Evolutionary conservation across 352 stramenopile genomes (phyloP).

Genomic region (Pythium myriotylum): DNA sequence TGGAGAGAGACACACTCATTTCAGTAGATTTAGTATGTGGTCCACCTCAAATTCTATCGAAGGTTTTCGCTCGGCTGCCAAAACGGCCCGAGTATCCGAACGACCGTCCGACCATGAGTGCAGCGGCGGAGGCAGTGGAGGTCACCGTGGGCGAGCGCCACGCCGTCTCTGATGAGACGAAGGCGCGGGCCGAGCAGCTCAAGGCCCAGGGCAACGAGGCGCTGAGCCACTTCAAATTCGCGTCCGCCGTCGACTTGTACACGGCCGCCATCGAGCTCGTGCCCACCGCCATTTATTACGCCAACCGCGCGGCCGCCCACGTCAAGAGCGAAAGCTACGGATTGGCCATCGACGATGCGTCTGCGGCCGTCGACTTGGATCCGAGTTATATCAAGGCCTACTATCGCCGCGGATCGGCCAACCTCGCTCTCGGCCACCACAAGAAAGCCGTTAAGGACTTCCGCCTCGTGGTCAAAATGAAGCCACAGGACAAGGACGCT

Average conservation of each 20-base stretch:
- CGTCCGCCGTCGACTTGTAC: constrained; percentile 86
- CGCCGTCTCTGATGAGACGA: constrained; percentile 64
- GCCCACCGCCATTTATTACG: constrained; percentile 92
- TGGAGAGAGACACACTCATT: not conserved
- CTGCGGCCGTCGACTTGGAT: constrained; percentile 94
- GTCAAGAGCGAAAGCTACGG: constrained; percentile 99
- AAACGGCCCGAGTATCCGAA: not conserved
- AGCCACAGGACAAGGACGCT: constrained; percentile 94
- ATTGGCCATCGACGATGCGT: constrained; percentile 96
- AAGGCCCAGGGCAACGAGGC: constrained; percentile 88
- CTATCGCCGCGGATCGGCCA: constrained; percentile 96
- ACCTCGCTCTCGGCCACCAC: constrained; percentile 96
- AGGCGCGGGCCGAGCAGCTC: constrained; percentile 66
- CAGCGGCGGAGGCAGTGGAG: constrained; percentile 22
- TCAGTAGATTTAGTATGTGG: constrained; percentile 9
- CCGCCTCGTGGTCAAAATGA: constrained; percentile 93
- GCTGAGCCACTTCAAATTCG: constrained; percentile 83
- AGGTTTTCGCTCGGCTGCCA: constrained; percentile 8
- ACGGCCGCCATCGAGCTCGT: constrained; percentile 86
- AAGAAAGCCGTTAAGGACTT: constrained; percentile 99
- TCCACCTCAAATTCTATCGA: constrained; percentile 31
- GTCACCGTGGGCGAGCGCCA: constrained; percentile 60
- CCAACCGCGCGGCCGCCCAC: constrained; percentile 95
- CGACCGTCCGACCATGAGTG: constrained; percentile 14
- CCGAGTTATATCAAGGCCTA: constrained; percentile 98